Evolutionary conservation across 2,329 filamentous ascomycete species (phyloP), one percentile per base, ranked within the genome.

Genomic region (Aspergillus aculeatinus): DNA sequence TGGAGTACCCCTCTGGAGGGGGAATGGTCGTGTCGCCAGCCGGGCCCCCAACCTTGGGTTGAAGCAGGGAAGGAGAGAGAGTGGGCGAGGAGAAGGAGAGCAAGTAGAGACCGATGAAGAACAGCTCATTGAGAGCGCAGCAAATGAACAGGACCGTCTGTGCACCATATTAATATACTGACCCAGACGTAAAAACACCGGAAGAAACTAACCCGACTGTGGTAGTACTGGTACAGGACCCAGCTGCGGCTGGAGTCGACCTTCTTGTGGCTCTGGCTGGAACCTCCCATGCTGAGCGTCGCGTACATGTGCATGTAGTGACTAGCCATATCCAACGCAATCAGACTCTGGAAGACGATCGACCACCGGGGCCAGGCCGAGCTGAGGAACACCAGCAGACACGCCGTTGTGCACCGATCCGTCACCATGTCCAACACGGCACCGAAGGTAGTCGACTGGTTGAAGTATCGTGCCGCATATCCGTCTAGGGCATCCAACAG

Each of bases 301-400:
- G 93, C 91, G 75, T 96, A 98, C 95, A 99, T 99, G 81, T 99
- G 95, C 83, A 98, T 94, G 76, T 98, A 99, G 78, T 99, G 95
- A 75, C 92, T 96, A 29, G 95, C 90, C 65, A 99, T 84, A 77
- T 99, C 95, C 70, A 99, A 80, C 58, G 89, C 90, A 76, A 99
- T 96, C 72, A 99, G 80, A 49, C 89, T 87, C 81, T 99, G 95
- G 84, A 99, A 99, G 60, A 98, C 73, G 68, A 98, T 92, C 65
- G 91, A 88, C 89, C 92, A 98, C 59, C 93, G 87, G 4, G 95
- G 95, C 80, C 96, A 99, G 21, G 95, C 95, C 14, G 92, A 96
- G 47, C 91, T 92, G 63, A 99, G 80, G 81, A 98, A 99, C 54
- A 98, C 93, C 52, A 99, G 86, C 68, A 99, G 80, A 77, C 95